These are phyloP conservation scores for Tetracentron sinense DNA, from an alignment of 164 flowering plant genomes.

Conservation along the genomic window DNA sequence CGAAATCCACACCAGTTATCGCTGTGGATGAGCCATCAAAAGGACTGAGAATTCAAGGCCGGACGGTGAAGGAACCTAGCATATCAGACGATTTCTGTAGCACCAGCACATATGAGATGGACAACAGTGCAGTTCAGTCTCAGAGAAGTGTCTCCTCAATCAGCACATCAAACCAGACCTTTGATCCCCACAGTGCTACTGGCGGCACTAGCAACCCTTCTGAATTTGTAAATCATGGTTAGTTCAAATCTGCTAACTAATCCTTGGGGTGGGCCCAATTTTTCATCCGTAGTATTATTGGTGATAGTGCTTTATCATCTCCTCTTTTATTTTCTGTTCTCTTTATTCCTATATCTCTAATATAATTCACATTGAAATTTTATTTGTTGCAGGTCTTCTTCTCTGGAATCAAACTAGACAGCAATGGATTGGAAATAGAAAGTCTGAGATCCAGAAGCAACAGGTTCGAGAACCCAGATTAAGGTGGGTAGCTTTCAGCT, in stretches of 20 bases:
- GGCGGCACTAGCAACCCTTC: constrained; percentile 36
- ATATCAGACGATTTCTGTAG: constrained; percentile 73
- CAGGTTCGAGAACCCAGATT: constrained; percentile 44
- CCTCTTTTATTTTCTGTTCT: not conserved
- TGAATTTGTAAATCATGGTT: constrained; percentile 77
- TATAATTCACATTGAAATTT: not conserved
- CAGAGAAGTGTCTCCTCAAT: constrained; percentile 76
- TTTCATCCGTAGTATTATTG: no score
- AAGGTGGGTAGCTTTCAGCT: constrained; percentile 32
- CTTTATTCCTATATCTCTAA: not conserved
- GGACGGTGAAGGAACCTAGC: no score
- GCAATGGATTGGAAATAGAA: constrained; percentile 54
- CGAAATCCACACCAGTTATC: constrained; percentile 42
- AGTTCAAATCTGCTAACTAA: constrained; percentile 9
- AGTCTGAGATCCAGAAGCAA: constrained; percentile 19
- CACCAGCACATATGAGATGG: constrained; percentile 75
- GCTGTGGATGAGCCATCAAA: constrained; percentile 13
- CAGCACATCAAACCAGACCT: constrained; percentile 48
- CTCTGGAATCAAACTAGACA: constrained; percentile 65
- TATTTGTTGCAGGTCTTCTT: constrained; percentile 46
- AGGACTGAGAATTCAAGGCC: no score
- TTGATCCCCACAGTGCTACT: constrained; percentile 30
- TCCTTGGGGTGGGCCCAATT: not conserved
- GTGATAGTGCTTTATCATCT: no score
- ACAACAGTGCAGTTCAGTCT: constrained; percentile 60